Evolutionary conservation across 2,329 filamentous ascomycete species (phyloP).

Genomic region (Talaromyces sp.): DNA sequence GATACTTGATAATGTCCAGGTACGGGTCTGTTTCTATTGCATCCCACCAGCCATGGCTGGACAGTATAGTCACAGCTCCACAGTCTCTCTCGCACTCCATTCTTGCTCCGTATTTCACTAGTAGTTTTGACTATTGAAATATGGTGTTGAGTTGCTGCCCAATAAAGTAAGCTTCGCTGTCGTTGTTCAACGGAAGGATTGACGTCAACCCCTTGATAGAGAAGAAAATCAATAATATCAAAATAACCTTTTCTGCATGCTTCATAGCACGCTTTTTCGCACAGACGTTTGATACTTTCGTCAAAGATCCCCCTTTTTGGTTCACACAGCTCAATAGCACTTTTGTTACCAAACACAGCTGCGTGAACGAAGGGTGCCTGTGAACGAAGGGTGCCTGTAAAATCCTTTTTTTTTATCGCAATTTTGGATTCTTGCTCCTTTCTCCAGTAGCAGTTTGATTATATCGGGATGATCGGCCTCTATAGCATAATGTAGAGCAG

Average conservation of each 20-base stretch:
- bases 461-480: neutral
- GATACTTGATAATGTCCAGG: neutral
- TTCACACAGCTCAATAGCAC: neutral
- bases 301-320: neutral
- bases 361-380: neutral
- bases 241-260: neutral
- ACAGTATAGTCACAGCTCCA: neutral
- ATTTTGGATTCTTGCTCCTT: neutral
- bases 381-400: too few relatives aligned
- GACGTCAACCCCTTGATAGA: neutral
- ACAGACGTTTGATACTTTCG: neutral
- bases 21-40: neutral
- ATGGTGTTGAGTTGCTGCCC: neutral
- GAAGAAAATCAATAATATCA: neutral
- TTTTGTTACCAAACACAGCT: neutral
- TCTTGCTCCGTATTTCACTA: slow-evolving; percentile 4
- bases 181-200: neutral
- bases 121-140: neutral
- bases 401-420: neutral
- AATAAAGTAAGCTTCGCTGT: neutral
- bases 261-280: neutral
- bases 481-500: slow-evolving; percentile 5
- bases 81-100: slow-evolving; percentile 5
- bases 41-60: too few relatives aligned
- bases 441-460: slow-evolving; percentile 2